These are phyloP conservation scores for Corynespora cassiicola DNA, from an alignment of 2,329 filamentous ascomycete species.

Conservation along the genomic window DNA sequence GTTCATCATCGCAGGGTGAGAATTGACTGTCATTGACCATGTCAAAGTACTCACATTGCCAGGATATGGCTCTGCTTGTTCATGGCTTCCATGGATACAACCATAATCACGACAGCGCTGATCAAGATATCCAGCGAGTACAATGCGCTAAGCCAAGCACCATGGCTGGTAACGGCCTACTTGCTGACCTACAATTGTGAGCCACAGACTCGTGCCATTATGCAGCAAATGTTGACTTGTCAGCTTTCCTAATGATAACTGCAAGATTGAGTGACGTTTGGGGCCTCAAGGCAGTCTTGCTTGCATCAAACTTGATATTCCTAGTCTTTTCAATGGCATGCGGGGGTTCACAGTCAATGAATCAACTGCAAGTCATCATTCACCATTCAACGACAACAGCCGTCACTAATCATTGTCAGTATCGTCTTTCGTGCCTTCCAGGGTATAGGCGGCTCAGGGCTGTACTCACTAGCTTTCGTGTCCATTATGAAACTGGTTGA, in stretches of 20 bases:
- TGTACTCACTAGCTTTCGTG: conserved; percentile 53
- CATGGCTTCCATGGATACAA: conserved; percentile 38
- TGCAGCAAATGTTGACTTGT: not conserved
- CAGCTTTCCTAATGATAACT: conserved; percentile 42
- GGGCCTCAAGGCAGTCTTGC: conserved; percentile 28
- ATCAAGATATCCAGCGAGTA: conserved; percentile 38
- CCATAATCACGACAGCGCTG: conserved; percentile 40
- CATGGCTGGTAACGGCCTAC: conserved; percentile 42
- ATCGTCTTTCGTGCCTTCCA: conserved; percentile 50
- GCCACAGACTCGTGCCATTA: not conserved
- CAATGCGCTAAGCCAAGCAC: conserved; percentile 29
- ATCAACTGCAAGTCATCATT: conserved; percentile 29
- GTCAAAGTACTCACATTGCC: conserved; percentile 5
- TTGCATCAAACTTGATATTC: conserved; percentile 31
- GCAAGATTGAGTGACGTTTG: conserved; percentile 41
- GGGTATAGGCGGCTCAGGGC: conserved; percentile 56
- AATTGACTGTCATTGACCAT: not conserved
- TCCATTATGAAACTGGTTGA: conserved; percentile 35
- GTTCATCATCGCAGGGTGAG: conserved; percentile 33
- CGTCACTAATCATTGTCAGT: conserved; percentile 17
- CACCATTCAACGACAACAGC: not conserved
- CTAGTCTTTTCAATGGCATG: conserved; percentile 41
- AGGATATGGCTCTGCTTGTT: conserved; percentile 42
- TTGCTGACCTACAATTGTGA: conserved; percentile 39
- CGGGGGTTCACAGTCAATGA: conserved; percentile 35